Base-by-base conservation (phyloP, 2,329 filamentous ascomycete genomes). In the Microsporum ferrugineum region DNA sequence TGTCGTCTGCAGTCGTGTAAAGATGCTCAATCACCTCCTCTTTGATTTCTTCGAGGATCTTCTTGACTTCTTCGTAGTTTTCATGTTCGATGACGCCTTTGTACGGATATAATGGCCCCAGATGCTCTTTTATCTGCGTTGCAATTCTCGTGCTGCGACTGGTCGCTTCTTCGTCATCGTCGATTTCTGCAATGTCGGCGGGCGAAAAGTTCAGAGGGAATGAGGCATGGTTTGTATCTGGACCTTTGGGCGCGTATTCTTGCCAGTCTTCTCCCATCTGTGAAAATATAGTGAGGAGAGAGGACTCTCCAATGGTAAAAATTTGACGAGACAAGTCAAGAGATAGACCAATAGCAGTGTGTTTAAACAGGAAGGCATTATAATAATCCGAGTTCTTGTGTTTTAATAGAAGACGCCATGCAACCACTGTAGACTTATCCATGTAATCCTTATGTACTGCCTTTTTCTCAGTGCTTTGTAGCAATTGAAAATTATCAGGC, bases 261-360 rank as follows among this genome's bases (percentile, higher is more conserved):
- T 39, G 38, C 60, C 60, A 61, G 12, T 57, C 61, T 41, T 62
- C 51, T 36, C 29, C 12, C 10, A 57, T 23, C 31, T 62, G 10
- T 39, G 38, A 8, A 14, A 8, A 39, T 51, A 70, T 70, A 31
- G 70, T 68, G 43, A 66, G 65, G 62, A 71, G 68, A 49, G 68
- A 66, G 58, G 70, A 69, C 63, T 70, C 65, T 5, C 39, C 39
- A n/a, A 43, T 43, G 12, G 39, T 43, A 14, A 71, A 71, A 63
- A 71, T 69, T 2, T 64, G 66, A 43, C 67, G 67, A 7, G 65
- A 66, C 63, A 71, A 67, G 58, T 69, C 69, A 31, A 70, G 68
- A 47, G 71, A 51, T 12, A 69, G 65, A 29, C 66, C 70, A 0
- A 66, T 58, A 39, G 62, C 27, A 2, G 57, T 64, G 38, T 61